These are phyloP conservation scores for Fusarium sacchari DNA, from an alignment of 2,329 filamentous ascomycete species.

Conservation along the genomic window DNA sequence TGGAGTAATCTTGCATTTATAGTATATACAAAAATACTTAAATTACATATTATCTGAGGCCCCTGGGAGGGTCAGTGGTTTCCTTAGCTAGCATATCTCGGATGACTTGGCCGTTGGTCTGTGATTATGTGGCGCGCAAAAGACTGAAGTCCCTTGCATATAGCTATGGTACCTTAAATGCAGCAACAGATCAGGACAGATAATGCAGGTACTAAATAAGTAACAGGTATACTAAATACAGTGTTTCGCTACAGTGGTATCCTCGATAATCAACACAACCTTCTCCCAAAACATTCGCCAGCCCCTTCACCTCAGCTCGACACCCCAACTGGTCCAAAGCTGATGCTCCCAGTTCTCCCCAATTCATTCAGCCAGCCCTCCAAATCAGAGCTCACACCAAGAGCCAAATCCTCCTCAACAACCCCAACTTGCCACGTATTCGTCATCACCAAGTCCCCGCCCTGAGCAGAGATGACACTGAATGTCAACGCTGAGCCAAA, in stretches of 20 bases:
- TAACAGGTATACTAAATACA: no score
- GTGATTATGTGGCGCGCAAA: no score
- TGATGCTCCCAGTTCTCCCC: not conserved
- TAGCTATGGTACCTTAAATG: no score
- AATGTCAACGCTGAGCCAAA: slow-evolving; percentile 2
- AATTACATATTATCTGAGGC: no score
- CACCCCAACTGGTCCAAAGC: not conserved
- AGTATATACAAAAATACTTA: no score
- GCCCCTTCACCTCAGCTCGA: not conserved
- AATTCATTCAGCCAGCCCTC: slow-evolving; percentile 6
- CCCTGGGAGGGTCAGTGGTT: not conserved
- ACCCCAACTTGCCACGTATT: slow-evolving; percentile 19
- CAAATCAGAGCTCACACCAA: slow-evolving; percentile 4
- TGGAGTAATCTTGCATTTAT: no score
- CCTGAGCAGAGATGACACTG: not conserved
- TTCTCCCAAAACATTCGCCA: not conserved
- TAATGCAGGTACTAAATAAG: no score
- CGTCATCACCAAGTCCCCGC: not conserved
- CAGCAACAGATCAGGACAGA: no score
- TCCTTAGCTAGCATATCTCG: not conserved
- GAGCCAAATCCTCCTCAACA: slow-evolving; percentile 2
- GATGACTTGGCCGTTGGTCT: not conserved
- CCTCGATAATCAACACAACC: not conserved
- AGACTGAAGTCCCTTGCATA: no score
- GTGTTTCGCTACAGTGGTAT: not conserved